Evolutionary conservation across 2,329 filamentous ascomycete genomes (phyloP), one percentile per base, ranked within the genome.

Genomic region (Penicillium hordei): DNA sequence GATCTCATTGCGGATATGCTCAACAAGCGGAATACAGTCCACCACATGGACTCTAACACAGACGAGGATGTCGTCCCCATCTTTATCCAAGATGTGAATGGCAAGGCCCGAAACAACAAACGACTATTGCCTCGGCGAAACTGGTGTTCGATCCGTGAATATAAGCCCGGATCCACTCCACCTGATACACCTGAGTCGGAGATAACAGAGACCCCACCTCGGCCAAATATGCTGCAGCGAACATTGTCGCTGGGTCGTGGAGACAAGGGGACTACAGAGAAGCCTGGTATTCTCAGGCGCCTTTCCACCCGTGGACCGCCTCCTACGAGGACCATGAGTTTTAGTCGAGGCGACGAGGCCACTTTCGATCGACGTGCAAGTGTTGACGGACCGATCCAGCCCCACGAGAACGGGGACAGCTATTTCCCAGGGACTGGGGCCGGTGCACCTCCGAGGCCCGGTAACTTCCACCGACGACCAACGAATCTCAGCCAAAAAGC

Each of bases 21-120:
- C 60, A 97, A 97, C 79, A 94, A 90, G 78, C 86, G 94, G 29
- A 97, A 97, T 79, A 97, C 85, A 60, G 74, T 86, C 27, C 85
- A 88, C 66, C 83, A 86, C 66, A 75, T 88, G 48, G 84, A 88
- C 67, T 72, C 76, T 0, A 81, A 93, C 55, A 99, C 94, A 0
- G 91, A 97, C 57, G 94, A 99, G 75, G 87, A 91, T 74, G 95
- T 99, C 90, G 94, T 97, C 43, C 91, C 93, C 0, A 86, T 99
- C 60, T 99, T 99, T 73, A 85, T 83, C 1, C 86, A 91, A 57
- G 94, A 95, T 63, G 91, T 97, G 1, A 92, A 97, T 68, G 90
- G 91, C 40, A 95, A 91, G 73, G 82, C 87, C 21, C 85, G 94
- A 60, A 97, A 96, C 75, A 99, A 99, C 74, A 95, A 91, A 69